Conservation (phyloP, 192 early-diverging fungal species). For the Coemansia reversa region DNA sequence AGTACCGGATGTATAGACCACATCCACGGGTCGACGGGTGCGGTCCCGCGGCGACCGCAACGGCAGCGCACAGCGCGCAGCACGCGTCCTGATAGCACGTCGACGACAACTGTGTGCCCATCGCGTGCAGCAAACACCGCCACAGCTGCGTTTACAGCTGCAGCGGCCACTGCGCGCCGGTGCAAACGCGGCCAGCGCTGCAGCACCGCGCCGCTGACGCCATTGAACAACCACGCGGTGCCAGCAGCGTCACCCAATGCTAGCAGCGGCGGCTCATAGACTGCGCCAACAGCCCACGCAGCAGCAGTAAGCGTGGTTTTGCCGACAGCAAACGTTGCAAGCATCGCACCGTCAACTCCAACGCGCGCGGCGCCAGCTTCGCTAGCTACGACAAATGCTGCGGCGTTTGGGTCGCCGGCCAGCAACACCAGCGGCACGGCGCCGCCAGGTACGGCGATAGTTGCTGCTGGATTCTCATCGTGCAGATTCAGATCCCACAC, state of each 20-base stretch:
- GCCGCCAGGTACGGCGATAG: slow-evolving; percentile 2
- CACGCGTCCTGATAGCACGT: slow-evolving; percentile 16
- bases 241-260: slow-evolving; percentile 34
- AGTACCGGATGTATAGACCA: slow-evolving; percentile 34
- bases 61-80: slow-evolving; percentile 22
- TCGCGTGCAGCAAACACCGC: slow-evolving; percentile 35
- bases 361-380: slow-evolving; percentile 26
- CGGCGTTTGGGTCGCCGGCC: slow-evolving; percentile 27
- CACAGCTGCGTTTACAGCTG: slow-evolving; percentile 19
- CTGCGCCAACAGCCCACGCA: slow-evolving; percentile 6
- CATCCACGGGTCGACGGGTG: slow-evolving; percentile 25
- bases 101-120: slow-evolving; percentile 26
- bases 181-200: slow-evolving; percentile 30
- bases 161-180: slow-evolving; percentile 25
- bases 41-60: slow-evolving; percentile 14
- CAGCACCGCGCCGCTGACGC: slow-evolving; percentile 6
- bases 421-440: slow-evolving; percentile 25
- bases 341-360: slow-evolving; percentile 7
- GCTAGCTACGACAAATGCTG: slow-evolving; percentile 25
- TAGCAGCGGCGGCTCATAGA: slow-evolving; percentile 21
- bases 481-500: slow-evolving; percentile 30
- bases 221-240: slow-evolving; percentile 30
- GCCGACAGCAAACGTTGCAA: slow-evolving; percentile 4
- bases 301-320: slow-evolving; percentile 14
- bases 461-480: neutral